Conservation (phyloP, 2,329 filamentous ascomycete genomes). For the Ceratocystis destructans region DNA sequence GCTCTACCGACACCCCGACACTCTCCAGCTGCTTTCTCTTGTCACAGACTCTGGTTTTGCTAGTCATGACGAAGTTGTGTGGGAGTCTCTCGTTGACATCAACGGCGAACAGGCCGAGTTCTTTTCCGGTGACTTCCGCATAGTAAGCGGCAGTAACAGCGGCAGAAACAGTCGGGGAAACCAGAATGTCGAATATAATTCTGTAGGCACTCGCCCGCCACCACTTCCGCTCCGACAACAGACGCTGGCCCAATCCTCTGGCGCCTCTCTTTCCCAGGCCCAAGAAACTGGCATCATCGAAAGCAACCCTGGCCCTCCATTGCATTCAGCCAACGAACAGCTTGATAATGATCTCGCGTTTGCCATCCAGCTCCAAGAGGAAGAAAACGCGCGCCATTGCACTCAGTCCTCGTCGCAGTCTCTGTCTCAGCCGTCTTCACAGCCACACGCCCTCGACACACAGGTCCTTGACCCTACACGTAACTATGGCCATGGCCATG, state of each 20-base stretch:
- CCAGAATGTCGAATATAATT: not conserved
- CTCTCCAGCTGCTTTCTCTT: constrained; percentile 60
- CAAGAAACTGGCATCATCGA: constrained; percentile 5
- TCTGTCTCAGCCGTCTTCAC: constrained; percentile 36
- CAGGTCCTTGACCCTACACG: constrained; percentile 22
- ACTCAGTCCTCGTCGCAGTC: constrained; percentile 23
- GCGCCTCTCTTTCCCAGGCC: not conserved
- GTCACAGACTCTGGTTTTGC: constrained; percentile 91
- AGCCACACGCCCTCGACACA: constrained; percentile 23
- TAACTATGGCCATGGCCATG: not conserved
- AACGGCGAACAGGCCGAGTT: constrained; percentile 72
- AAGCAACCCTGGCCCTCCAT: constrained; percentile 22
- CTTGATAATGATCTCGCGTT: constrained; percentile 80
- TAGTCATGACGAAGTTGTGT: constrained; percentile 78
- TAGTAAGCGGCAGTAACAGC: constrained; percentile 48
- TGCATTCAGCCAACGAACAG: constrained; percentile 51
- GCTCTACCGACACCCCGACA: constrained; percentile 73
- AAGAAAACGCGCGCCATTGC: constrained; percentile 72
- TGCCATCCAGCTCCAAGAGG: constrained; percentile 84
- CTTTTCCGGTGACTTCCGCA: constrained; percentile 77
- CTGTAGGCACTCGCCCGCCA: no score
- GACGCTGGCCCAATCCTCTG: not conserved
- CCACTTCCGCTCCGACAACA: not conserved
- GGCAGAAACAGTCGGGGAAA: not conserved
- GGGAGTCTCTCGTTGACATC: constrained; percentile 85